Percentiles rank a stretch among this genome's conserved stretches.
Conservation (phyloP, 441 rosid genomes). For the Manihot esculenta region DNA sequence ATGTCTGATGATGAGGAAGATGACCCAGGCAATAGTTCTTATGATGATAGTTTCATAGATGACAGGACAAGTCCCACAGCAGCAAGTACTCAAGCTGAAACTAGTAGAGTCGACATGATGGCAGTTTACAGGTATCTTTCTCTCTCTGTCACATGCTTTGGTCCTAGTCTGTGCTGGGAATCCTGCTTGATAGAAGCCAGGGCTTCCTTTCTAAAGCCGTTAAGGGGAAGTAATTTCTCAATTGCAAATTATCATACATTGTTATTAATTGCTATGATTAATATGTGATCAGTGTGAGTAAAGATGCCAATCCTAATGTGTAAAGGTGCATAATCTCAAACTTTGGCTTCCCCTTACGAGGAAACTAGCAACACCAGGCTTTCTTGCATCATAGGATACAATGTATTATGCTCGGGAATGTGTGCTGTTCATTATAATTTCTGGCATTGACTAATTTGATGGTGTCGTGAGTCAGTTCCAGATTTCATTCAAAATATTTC, state of each 20-base stretch:
- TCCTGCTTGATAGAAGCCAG: neutral
- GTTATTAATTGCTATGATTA: neutral
- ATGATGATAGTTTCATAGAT: constrained; percentile 88
- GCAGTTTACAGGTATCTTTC: constrained; percentile 67
- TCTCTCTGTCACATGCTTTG: neutral
- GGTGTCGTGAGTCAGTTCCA: neutral
- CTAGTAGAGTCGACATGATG: constrained; percentile 80
- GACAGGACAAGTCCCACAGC: constrained; percentile 61
- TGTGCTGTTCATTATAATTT: too few relatives aligned
- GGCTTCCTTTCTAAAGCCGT: neutral
- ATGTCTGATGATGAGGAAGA: constrained; percentile 66
- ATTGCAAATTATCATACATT: neutral
- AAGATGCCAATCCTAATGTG: too few relatives aligned
- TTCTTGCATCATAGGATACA: too few relatives aligned
- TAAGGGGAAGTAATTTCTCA: neutral
- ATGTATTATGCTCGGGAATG: too few relatives aligned
- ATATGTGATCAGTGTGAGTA: too few relatives aligned
- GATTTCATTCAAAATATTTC: neutral
- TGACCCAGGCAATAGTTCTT: constrained; percentile 43
- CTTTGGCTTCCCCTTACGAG: too few relatives aligned
- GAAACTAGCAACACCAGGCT: too few relatives aligned
- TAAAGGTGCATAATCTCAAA: too few relatives aligned
- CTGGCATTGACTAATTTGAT: too few relatives aligned
- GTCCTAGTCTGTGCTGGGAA: neutral
- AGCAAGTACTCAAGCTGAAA: constrained; percentile 53